These are phyloP conservation scores for Larix kaempferi DNA, from an alignment of 75 land plant species.

Conservation along the genomic window DNA sequence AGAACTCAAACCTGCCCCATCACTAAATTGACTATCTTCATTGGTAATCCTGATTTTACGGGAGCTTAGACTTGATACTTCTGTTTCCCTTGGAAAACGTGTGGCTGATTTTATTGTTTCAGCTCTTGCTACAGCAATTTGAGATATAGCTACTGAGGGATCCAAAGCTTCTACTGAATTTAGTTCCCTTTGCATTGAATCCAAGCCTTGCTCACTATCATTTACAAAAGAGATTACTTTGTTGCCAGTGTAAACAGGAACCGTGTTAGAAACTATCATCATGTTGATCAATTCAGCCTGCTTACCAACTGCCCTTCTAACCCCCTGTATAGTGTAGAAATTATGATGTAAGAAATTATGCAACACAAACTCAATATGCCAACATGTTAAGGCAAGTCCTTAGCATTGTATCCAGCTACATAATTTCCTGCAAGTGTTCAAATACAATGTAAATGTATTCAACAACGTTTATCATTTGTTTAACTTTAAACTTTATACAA, in stretches of 20 bases:
- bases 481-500: too few species aligned
- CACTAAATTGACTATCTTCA: neutral
- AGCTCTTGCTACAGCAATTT: neutral
- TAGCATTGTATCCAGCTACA: neutral
- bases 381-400: neutral
- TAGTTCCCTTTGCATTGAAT: conserved; percentile 19
- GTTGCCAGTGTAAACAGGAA: neutral
- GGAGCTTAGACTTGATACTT: neutral
- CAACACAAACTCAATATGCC: neutral
- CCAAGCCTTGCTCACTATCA: conserved; percentile 20
- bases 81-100: neutral
- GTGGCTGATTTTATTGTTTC: neutral
- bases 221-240: conserved; percentile 7
- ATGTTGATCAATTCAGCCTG: conserved; percentile 53
- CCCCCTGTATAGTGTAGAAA: conserved; percentile 24
- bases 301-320: conserved; percentile 52
- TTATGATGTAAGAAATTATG: neutral
- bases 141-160: neutral
- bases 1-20: neutral
- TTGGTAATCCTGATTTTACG: neutral
- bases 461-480: too few species aligned
- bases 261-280: conserved; percentile 13
- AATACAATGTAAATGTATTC: neutral
- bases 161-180: conserved; percentile 11
- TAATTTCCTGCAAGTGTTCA: neutral